Evolutionary conservation across 2,329 filamentous ascomycete genomes (phyloP).

Genomic region (Paradendryphiella salina): DNA sequence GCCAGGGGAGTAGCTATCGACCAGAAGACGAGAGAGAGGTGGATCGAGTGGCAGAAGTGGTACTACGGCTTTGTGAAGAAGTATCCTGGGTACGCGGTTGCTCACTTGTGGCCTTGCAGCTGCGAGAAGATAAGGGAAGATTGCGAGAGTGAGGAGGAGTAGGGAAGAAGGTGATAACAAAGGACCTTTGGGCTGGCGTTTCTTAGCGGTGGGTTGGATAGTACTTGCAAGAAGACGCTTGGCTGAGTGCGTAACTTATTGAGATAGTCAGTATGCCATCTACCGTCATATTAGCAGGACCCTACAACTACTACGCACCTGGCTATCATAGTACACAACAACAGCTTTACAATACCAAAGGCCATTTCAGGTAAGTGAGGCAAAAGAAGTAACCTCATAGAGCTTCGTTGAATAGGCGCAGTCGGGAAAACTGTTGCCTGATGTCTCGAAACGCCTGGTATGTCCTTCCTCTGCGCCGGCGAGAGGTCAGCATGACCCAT

Average conservation of each 20-base stretch:
- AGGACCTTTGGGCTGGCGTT: no score
- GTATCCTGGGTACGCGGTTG: conserved; percentile 22
- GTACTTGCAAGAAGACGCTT: no score
- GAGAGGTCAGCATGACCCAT: conserved; percentile 6
- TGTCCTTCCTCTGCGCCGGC: conserved; percentile 7
- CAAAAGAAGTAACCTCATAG: background rate
- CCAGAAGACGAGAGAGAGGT: background rate
- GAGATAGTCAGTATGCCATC: no score
- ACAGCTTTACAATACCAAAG: background rate
- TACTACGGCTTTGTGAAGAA: conserved; percentile 18
- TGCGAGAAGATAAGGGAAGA: conserved; percentile 20
- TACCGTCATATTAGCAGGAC: no score
- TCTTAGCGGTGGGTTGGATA: no score
- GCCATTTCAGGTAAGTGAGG: background rate
- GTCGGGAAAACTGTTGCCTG: conserved; percentile 8
- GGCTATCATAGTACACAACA: background rate
- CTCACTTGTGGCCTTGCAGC: conserved; percentile 32
- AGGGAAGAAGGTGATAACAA: background rate
- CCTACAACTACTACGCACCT: no score
- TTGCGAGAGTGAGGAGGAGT: conserved; percentile 24
- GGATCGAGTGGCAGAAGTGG: conserved; percentile 16
- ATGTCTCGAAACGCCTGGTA: conserved; percentile 7
- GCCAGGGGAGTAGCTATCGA: background rate
- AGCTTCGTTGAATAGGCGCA: background rate
- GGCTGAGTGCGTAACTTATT: no score